Evolutionary conservation across 495 filamentous ascomycete species (phyloP).

Genomic region (Trichoderma orchidacearum): DNA sequence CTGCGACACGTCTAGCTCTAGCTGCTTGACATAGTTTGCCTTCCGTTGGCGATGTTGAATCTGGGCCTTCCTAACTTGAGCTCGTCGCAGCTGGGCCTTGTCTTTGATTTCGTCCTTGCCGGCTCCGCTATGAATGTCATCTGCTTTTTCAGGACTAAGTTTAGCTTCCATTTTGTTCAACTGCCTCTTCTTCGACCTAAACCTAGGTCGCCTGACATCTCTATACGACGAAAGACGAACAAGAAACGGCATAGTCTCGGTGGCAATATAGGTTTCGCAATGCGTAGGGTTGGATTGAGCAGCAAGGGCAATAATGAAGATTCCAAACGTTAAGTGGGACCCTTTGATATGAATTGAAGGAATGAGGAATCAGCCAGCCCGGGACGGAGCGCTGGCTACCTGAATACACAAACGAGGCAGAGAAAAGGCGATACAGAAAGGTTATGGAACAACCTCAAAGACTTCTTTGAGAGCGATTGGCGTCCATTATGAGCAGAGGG

Average conservation of each 20-base stretch:
- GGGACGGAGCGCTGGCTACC: too few relatives aligned
- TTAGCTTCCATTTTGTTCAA: neutral
- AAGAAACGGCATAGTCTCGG: neutral
- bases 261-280: neutral
- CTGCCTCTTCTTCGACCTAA: neutral
- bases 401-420: too few relatives aligned
- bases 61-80: conserved; percentile 37
- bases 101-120: neutral
- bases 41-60: conserved; percentile 38
- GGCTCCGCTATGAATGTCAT: neutral
- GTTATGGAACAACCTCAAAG: too few relatives aligned
- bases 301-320: neutral
- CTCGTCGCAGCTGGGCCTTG: conserved; percentile 26
- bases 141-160: neutral
- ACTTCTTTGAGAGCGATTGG: too few relatives aligned
- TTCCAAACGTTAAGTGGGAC: neutral
- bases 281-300: neutral
- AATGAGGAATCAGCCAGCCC: too few relatives aligned
- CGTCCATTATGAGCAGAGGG: too few relatives aligned
- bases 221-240: neutral
- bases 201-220: neutral
- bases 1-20: conserved; percentile 31
- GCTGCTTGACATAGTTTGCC: conserved; percentile 34
- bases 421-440: too few relatives aligned
- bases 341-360: neutral